These are phyloP conservation scores for Mallotus repandus DNA, from an alignment of 441 rosid genomes.

Conservation along the genomic window DNA sequence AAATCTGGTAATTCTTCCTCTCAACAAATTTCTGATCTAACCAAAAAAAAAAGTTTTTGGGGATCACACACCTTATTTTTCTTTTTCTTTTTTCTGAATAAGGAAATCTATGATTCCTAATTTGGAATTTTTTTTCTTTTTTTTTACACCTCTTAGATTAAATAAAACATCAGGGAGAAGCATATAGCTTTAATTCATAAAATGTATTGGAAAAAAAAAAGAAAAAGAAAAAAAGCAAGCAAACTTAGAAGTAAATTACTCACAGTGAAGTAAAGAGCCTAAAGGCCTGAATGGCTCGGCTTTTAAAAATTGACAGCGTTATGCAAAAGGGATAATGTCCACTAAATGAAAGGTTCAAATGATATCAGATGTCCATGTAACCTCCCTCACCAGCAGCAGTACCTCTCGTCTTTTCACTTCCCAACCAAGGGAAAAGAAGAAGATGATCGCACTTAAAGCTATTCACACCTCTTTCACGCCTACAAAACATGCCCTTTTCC, in stretches of 20 bases:
- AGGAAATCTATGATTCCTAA: background rate
- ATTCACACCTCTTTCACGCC: constrained; percentile 48
- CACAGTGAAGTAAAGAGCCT: background rate
- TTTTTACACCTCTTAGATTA: background rate
- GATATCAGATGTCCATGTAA: background rate
- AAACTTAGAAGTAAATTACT: too few species aligned
- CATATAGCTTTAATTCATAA: too few species aligned
- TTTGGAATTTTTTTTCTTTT: background rate
- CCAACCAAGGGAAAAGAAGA: background rate
- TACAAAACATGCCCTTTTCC: constrained; percentile 37
- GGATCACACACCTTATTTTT: too few species aligned
- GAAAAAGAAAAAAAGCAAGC: too few species aligned
- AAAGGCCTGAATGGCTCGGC: background rate
- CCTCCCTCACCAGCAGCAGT: background rate
- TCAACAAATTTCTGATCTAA: too few species aligned
- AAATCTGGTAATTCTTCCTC: too few species aligned
- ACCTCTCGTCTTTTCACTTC: background rate
- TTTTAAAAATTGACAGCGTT: too few species aligned
- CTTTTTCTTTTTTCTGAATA: too few species aligned
- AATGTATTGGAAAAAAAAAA: too few species aligned
- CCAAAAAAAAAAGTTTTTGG: too few species aligned
- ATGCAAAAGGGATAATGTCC: constrained; percentile 24
- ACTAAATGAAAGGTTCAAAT: constrained; percentile 37
- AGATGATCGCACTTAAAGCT: constrained; percentile 60
- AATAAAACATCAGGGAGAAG: too few species aligned